A percentile compares a stretch with the other conserved stretches of the same genome.
phyloP scores from a whole-genome alignment of 2,329 filamentous ascomycete species.

The Penicillium sp. region DNA sequence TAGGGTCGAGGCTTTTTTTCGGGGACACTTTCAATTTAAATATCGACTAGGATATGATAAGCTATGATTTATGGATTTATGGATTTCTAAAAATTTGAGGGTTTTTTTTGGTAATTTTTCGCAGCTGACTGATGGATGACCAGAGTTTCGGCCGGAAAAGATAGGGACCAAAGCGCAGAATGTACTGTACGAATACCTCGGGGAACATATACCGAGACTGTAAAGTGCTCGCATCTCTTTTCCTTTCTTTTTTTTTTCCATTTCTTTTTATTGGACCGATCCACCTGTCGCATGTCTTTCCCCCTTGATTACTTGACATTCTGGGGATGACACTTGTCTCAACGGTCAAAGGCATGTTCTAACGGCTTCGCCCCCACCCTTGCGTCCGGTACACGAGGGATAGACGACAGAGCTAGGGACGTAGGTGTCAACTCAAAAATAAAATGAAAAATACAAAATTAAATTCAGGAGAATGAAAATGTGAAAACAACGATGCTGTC shows the following conservation, averaged over 20 bases:
- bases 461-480: background rate
- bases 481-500: background rate
- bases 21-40: background rate
- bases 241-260: background rate
- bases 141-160: constrained; percentile 7
- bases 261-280: background rate
- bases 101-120: background rate
- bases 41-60: too few relatives aligned
- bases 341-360: constrained; percentile 19
- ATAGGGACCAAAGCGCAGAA: constrained; percentile 16
- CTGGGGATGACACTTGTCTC: constrained; percentile 17
- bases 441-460: background rate
- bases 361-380: constrained; percentile 16
- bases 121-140: constrained; percentile 2
- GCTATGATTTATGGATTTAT: too few relatives aligned
- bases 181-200: background rate
- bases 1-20: background rate
- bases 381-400: constrained; percentile 14
- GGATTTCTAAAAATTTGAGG: too few relatives aligned
- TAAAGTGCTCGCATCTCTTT: background rate
- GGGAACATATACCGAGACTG: background rate
- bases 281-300: background rate
- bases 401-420: background rate
- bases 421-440: background rate
- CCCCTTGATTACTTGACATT: constrained; percentile 2